Percentiles rank a stretch among this genome's conserved stretches.
Evolutionary conservation across 2,329 filamentous ascomycete species (phyloP).

Genomic region (Aspergillus niger): DNA sequence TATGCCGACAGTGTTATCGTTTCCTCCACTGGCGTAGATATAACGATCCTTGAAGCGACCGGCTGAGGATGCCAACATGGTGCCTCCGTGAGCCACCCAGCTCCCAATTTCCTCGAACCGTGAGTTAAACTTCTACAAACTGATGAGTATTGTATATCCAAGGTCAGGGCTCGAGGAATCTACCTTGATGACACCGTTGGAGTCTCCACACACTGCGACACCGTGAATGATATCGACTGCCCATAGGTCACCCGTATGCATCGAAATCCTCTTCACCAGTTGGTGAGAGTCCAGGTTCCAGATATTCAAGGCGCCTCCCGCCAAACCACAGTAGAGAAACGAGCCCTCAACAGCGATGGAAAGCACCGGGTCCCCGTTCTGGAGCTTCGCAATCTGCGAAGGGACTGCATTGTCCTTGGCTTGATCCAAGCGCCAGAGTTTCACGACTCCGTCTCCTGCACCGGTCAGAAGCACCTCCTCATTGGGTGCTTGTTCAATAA

Average conservation of each 20-base stretch:
- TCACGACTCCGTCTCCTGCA: slow-evolving; percentile 90
- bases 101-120: slow-evolving; percentile 78
- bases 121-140: slow-evolving; percentile 68
- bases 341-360: slow-evolving; percentile 85
- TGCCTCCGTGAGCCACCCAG: slow-evolving; percentile 82
- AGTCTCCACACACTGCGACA: slow-evolving; percentile 82
- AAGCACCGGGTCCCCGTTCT: slow-evolving; percentile 67
- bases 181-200: slow-evolving; percentile 83
- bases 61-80: slow-evolving; percentile 81
- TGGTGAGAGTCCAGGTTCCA: slow-evolving; percentile 97
- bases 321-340: slow-evolving; percentile 87
- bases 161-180: slow-evolving; percentile 26
- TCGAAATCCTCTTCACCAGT: slow-evolving; percentile 80
- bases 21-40: slow-evolving; percentile 93
- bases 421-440: slow-evolving; percentile 79
- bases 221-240: slow-evolving; percentile 83
- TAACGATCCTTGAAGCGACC: slow-evolving; percentile 69
- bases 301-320: slow-evolving; percentile 84
- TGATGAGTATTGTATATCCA: not conserved
- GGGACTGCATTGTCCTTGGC: slow-evolving; percentile 61
- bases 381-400: slow-evolving; percentile 67
- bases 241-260: slow-evolving; percentile 79
- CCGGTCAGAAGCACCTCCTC: slow-evolving; percentile 84
- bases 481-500: slow-evolving; percentile 65
- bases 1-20: slow-evolving; percentile 83